Evolutionary conservation across 2,329 filamentous ascomycete genomes (phyloP).

Genomic region (Cladosporium sp.): DNA sequence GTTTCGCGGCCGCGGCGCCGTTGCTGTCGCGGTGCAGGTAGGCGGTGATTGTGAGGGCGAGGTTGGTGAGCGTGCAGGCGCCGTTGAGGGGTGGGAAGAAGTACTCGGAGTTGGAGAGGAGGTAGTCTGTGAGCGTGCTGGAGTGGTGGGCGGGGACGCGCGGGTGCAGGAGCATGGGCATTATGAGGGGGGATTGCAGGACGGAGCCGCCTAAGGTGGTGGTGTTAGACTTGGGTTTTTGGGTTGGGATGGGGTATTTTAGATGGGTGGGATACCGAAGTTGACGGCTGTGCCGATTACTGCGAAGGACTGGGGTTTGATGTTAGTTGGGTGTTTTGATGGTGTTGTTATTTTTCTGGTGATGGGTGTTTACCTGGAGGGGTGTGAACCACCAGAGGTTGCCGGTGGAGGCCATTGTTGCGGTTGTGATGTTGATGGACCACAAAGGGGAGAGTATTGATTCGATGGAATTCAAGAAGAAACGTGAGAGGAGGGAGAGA

Average conservation of each 20-base stretch:
- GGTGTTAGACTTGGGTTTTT: slow-evolving; percentile 14
- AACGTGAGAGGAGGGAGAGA: neutral
- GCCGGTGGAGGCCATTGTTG: slow-evolving; percentile 23
- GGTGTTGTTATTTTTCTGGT: neutral
- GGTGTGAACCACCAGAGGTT: slow-evolving; percentile 29
- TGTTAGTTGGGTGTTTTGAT: slow-evolving; percentile 1
- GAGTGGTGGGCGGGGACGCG: slow-evolving; percentile 24
- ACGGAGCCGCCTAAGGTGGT: slow-evolving; percentile 21
- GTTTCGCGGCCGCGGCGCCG: slow-evolving; percentile 20
- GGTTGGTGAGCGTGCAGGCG: slow-evolving; percentile 27
- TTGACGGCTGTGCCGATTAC: slow-evolving; percentile 28
- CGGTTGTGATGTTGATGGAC: slow-evolving; percentile 6
- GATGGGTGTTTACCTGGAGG: slow-evolving; percentile 18
- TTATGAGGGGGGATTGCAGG: slow-evolving; percentile 29
- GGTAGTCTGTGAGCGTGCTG: slow-evolving; percentile 25
- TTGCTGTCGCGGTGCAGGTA: slow-evolving; percentile 24
- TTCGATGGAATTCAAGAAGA: neutral
- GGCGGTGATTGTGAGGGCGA: slow-evolving; percentile 22
- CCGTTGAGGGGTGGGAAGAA: slow-evolving; percentile 31
- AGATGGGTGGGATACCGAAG: slow-evolving; percentile 21
- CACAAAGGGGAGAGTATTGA: neutral
- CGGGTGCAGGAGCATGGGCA: slow-evolving; percentile 26
- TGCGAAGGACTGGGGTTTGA: slow-evolving; percentile 18
- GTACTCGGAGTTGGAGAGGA: slow-evolving; percentile 27
- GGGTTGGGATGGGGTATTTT: neutral